These are phyloP conservation scores for Gyromitra esculenta DNA, from an alignment of 2,329 filamentous ascomycete species.

Conservation along the genomic window DNA sequence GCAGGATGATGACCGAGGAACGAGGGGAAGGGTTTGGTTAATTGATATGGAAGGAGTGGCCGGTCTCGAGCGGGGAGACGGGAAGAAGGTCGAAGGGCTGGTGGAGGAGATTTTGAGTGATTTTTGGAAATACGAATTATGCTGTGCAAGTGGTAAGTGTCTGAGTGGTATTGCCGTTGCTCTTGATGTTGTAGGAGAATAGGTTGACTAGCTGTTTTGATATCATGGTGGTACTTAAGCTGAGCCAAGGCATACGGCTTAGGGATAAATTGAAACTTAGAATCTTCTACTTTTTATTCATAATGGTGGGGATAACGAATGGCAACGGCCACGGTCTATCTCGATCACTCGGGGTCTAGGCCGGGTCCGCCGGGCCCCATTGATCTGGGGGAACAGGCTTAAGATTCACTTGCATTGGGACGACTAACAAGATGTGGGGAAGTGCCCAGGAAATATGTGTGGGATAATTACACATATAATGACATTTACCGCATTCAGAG, in stretches of 20 bases:
- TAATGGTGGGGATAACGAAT: too few relatives aligned
- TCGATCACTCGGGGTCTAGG: too few relatives aligned
- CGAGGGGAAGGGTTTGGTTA: neutral
- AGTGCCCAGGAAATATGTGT: too few relatives aligned
- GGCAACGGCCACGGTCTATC: too few relatives aligned
- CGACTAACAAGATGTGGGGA: too few relatives aligned
- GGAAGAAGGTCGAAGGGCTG: neutral
- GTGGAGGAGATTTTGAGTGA: neutral
- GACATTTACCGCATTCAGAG: too few relatives aligned
- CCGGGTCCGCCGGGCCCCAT: too few relatives aligned
- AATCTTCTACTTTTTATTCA: too few relatives aligned
- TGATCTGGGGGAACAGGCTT: too few relatives aligned
- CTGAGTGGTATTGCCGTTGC: neutral
- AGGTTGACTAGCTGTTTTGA: neutral
- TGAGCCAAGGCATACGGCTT: neutral
- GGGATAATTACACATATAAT: too few relatives aligned
- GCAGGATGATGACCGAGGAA: neutral
- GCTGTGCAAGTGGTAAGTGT: neutral
- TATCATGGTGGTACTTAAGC: neutral
- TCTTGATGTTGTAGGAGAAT: neutral
- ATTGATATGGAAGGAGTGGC: slow-evolving; percentile 16
- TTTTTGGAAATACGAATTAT: slow-evolving; percentile 17
- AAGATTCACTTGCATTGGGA: too few relatives aligned
- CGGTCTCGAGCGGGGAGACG: neutral
- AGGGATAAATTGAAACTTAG: too few relatives aligned